A percentile compares a stretch with the other conserved stretches of the same genome.
These are phyloP conservation scores for Fusarium tupiense DNA, from an alignment of 2,329 filamentous ascomycete genomes.

Conservation along the genomic window DNA sequence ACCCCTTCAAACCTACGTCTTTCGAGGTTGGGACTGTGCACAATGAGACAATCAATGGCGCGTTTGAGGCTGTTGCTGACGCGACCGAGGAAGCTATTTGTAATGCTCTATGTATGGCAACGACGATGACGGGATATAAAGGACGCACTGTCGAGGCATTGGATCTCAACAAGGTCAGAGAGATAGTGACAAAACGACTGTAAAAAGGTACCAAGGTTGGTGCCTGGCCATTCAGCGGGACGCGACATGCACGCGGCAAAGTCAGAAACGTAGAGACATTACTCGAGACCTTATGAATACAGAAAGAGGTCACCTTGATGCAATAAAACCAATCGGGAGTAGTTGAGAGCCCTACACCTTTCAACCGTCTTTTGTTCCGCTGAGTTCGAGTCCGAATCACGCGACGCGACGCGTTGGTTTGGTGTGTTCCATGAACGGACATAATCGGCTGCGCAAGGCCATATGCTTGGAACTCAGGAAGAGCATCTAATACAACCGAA, in stretches of 20 bases:
- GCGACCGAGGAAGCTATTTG: constrained; percentile 73
- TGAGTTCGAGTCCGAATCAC: not conserved
- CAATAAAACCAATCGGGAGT: fast-evolving
- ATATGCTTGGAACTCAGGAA: too few species aligned
- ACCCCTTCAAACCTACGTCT: constrained; percentile 51
- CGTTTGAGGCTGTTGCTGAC: constrained; percentile 71
- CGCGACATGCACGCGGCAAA: not conserved
- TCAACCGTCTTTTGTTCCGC: not conserved
- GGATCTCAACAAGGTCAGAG: constrained; percentile 57
- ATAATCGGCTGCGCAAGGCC: not conserved
- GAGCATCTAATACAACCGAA: fast-evolving
- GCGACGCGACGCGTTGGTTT: not conserved
- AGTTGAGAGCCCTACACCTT: fast-evolving
- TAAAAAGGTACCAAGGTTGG: not conserved
- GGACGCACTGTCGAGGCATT: constrained; percentile 61
- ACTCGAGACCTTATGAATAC: not conserved
- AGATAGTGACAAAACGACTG: constrained; percentile 52
- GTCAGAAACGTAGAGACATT: not conserved
- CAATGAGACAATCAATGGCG: constrained; percentile 67
- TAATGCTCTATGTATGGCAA: constrained; percentile 70
- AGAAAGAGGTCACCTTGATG: not conserved
- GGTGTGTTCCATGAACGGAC: too few species aligned
- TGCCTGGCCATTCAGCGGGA: not conserved
- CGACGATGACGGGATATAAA: constrained; percentile 64
- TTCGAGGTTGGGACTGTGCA: constrained; percentile 51